Evolutionary conservation across 257 asterid species (phyloP), one percentile per base, ranked within the genome.

Genomic region (Galeopsis tetrahit): DNA sequence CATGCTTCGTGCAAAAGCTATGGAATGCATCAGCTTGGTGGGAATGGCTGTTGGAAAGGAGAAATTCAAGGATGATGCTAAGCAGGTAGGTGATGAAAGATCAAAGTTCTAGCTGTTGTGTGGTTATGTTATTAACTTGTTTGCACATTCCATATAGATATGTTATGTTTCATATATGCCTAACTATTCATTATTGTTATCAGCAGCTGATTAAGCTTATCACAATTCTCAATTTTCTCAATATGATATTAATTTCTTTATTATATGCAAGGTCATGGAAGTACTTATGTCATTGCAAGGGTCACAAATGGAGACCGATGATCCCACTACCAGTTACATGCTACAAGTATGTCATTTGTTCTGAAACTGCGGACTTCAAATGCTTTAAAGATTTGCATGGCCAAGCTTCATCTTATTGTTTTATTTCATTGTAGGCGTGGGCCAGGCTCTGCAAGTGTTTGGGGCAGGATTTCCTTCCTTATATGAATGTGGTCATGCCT

Each of bases 41-140:
- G 98, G 98, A 71, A 92, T 92, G 98, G 98, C 98, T 68, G 98
- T 92, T 81, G 98, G 97, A 65, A 92, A 92, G 79, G 97, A 90
- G 31, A 90, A 86, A 76, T 92, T 92, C 73, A 88, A 88, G 82
- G 95, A 92, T 43, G 98, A 92, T 6, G 97, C 97, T 60, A 90
- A 90, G 83, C 96, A 92, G 93, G 98, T 88, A 75, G 74, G 70
- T 11, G 63, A 8, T n/a, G 9, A 68, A 58, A 44, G 32, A 66
- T 56, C 65, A 60, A 35, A n/a, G 17, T 72, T 32, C 60, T 72
- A 63, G 62, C 36, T 68, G 65, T 28, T 57, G 46, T 46, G 8
- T 35, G 38, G 63, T n/a, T 36, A 65, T 4, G 34, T 21, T 55
- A 48, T 36, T 57, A 38, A 56, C 51, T 39, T 68, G 17, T 55